These are phyloP conservation scores for Syzygium oleosum DNA, from an alignment of 345 rosid species.

Conservation along the genomic window DNA sequence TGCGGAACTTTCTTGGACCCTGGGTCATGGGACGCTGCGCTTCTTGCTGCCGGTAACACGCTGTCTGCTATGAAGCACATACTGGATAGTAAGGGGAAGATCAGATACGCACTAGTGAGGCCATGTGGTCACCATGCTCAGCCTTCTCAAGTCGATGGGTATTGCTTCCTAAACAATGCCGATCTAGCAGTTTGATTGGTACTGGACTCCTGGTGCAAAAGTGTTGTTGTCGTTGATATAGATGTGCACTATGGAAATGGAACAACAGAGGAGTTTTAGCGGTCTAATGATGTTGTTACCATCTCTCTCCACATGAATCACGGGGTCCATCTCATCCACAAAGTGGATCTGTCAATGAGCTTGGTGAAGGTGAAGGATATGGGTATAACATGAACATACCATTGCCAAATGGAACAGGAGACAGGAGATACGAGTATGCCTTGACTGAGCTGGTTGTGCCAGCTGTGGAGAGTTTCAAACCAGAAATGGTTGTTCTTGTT, in stretches of 20 bases:
- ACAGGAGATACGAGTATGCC: slow-evolving; percentile 55
- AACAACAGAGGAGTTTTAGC: slow-evolving; percentile 70
- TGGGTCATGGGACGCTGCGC: slow-evolving; percentile 66
- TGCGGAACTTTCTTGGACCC: slow-evolving; percentile 54
- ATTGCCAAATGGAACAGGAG: slow-evolving; percentile 85
- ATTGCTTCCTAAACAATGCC: slow-evolving; percentile 77
- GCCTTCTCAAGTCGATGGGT: slow-evolving; percentile 79
- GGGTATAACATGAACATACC: slow-evolving; percentile 81
- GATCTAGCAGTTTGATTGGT: slow-evolving; percentile 63
- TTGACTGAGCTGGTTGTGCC: slow-evolving; percentile 53
- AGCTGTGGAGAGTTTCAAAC: slow-evolving; percentile 40
- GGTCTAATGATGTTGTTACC: slow-evolving; percentile 51
- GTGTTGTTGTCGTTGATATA: slow-evolving; percentile 59
- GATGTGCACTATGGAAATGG: slow-evolving; percentile 89
- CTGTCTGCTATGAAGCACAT: slow-evolving; percentile 67
- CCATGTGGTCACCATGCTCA: slow-evolving; percentile 96
- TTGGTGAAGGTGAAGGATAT: slow-evolving; percentile 60
- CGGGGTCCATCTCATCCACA: slow-evolving; percentile 83
- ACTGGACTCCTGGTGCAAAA: slow-evolving; percentile 39
- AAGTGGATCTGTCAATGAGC: slow-evolving; percentile 56
- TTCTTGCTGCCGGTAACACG: slow-evolving; percentile 74
- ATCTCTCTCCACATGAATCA: slow-evolving; percentile 90
- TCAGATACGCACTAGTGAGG: slow-evolving; percentile 67
- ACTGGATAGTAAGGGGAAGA: slow-evolving; percentile 44
- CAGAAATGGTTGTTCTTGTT: slow-evolving; percentile 62